phyloP scores from a whole-genome alignment of 1,284 basidiomycete species.

The Ganoderma boninense region DNA sequence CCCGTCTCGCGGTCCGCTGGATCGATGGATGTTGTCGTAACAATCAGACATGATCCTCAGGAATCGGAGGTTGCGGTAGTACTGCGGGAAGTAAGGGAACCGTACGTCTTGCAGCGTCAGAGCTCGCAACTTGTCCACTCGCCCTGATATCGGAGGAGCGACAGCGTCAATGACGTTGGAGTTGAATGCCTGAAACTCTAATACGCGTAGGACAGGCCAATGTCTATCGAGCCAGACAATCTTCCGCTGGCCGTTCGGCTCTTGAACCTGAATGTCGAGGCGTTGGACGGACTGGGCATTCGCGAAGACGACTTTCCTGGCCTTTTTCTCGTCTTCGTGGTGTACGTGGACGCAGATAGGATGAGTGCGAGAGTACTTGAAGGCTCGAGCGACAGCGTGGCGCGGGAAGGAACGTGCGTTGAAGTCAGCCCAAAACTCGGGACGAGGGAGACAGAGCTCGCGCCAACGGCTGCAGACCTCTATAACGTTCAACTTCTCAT shows the following conservation, averaged over 20 bases:
- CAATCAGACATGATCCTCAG: neutral
- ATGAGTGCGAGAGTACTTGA: neutral
- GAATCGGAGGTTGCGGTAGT: neutral
- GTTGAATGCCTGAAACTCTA: neutral
- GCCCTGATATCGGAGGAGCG: neutral
- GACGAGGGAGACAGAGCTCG: neutral
- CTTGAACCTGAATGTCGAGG: neutral
- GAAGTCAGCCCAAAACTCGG: conserved; percentile 6
- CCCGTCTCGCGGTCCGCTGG: neutral
- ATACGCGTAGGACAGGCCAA: neutral
- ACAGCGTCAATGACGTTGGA: neutral
- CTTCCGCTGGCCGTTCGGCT: neutral
- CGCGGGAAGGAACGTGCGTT: neutral
- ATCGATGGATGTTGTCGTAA: neutral
- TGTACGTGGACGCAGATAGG: neutral
- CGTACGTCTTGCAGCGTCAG: conserved; percentile 4
- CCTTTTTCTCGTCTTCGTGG: neutral
- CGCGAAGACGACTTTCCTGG: conserved; percentile 1
- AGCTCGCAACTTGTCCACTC: neutral
- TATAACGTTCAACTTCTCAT: conserved; percentile 3
- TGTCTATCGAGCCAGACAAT: conserved; percentile 4
- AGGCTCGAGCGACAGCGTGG: conserved; percentile 1
- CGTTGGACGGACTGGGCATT: conserved; percentile 1
- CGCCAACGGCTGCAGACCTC: conserved; percentile 8
- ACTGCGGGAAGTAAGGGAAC: conserved; percentile 6